These are phyloP conservation scores for Penicillium turbatum DNA, from an alignment of 495 filamentous ascomycete species.

Conservation along the genomic window DNA sequence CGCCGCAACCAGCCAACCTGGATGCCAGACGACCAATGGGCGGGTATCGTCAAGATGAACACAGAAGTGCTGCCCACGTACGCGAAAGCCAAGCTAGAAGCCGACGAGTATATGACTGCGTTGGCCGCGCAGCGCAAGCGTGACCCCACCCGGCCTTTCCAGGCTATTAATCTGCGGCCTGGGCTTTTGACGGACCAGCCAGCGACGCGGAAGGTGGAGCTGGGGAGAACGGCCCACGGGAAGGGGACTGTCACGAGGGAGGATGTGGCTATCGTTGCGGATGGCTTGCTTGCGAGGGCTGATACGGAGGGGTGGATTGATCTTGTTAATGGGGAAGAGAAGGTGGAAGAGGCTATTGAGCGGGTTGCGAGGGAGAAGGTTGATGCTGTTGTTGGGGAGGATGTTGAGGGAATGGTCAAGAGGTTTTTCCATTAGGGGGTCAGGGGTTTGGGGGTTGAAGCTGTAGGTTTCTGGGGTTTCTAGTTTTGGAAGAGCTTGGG, in stretches of 20 bases:
- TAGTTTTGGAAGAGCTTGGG: too few relatives aligned
- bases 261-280: conserved; percentile 67
- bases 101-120: conserved; percentile 67
- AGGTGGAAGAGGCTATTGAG: conserved; percentile 58
- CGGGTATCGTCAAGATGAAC: conserved; percentile 46
- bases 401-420: conserved; percentile 48
- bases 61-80: conserved; percentile 56
- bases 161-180: conserved; percentile 66
- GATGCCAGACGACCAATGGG: conserved; percentile 62
- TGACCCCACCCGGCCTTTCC: conserved; percentile 46
- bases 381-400: conserved; percentile 64
- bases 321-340: conserved; percentile 56
- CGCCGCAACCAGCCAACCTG: conserved; percentile 58
- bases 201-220: conserved; percentile 54
- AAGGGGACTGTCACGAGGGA: conserved; percentile 56
- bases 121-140: conserved; percentile 45
- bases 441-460: not conserved
- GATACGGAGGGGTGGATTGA: conserved; percentile 60
- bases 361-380: conserved; percentile 58
- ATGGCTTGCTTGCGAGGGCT: conserved; percentile 56
- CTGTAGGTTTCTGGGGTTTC: not conserved
- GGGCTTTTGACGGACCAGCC: conserved; percentile 56
- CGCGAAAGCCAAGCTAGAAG: conserved; percentile 68
- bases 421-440: conserved; percentile 30
- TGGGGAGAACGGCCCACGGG: conserved; percentile 57